Conservation (phyloP, 306 rosid genomes). For the Elaeagnus macrophylla region DNA sequence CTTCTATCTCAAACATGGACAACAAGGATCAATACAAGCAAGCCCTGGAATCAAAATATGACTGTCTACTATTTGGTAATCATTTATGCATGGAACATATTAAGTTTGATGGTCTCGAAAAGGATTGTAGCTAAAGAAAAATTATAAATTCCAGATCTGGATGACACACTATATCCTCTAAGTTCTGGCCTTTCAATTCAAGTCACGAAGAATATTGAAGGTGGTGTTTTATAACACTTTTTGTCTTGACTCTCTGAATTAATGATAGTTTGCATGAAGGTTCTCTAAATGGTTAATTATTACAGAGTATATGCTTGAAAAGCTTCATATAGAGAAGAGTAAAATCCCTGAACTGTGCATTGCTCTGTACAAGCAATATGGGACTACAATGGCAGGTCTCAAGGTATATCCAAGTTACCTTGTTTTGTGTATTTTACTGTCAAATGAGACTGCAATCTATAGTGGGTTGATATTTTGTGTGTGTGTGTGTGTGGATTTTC, state of each 20-base stretch:
- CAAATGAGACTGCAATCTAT: background rate
- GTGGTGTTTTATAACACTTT: conserved; percentile 22
- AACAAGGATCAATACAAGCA: conserved; percentile 35
- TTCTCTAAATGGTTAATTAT: conserved; percentile 3
- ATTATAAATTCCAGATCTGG: conserved; percentile 51
- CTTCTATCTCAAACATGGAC: conserved; percentile 40
- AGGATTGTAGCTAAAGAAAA: background rate
- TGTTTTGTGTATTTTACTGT: conserved; percentile 7
- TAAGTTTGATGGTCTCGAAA: background rate
- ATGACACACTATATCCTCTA: conserved; percentile 85
- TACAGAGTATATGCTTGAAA: conserved; percentile 58
- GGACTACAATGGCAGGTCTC: conserved; percentile 93
- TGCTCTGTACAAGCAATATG: conserved; percentile 62
- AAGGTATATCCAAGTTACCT: conserved; percentile 34
- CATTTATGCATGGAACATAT: background rate
- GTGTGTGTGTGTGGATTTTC: conserved; percentile 15
- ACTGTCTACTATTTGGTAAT: conserved; percentile 75
- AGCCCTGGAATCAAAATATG: conserved; percentile 41
- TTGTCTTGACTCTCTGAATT: background rate
- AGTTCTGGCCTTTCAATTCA: conserved; percentile 55
- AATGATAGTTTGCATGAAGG: background rate
- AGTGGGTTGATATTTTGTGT: background rate
- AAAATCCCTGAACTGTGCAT: conserved; percentile 43
- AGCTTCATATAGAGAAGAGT: conserved; percentile 58
- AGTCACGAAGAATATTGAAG: conserved; percentile 55